Base-by-base conservation (phyloP, 345 rosid genomes). In the Orychophragmus violaceus region DNA sequence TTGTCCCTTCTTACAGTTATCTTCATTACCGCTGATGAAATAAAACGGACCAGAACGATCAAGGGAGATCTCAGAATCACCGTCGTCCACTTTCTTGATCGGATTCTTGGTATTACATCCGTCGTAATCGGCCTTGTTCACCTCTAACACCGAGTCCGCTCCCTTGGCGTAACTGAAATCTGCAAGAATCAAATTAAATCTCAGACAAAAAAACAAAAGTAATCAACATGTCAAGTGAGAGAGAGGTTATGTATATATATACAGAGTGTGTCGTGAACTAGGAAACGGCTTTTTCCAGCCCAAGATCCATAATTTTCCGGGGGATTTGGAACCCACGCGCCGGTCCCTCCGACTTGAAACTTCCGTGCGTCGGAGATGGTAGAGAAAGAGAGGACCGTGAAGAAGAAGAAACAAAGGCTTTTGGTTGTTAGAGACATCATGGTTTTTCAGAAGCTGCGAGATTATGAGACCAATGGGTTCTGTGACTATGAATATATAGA, bases 151-250 rank as follows among this genome's bases (percentile, higher is more conserved):
- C 11, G 95, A 87, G 65, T 92, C 85, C 5, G 78, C 67, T 17
- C 91, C 95, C 63, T 82, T 86, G 14, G 74, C 70, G 68, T 89
- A 92, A 73, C 77, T 87, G 62, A 89, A 92, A 83, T 69, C 98
- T 92, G 68, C 78, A 69, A 33, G 13, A 65, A 51, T 5, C 36
- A 53, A 3, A 61, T 7, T 0, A 1, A 53, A 62, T 70, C 54
- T 62, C 42, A 71, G 33, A 63, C 52, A 45, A 39, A 44, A 54
- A 41, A 44, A 53, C 0, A 2, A 35, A 45, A 10, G 42, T 56
- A 29, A 24, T 4, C 0, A n/a, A 12, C 27, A 45, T 9, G 33
- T 42, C 1, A 16, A 28, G 1, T 14, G 3, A 39, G 3, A 66
- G 2, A 28, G 10, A 39, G 51, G 24, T 10, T 27, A 3, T 10